Evolutionary conservation across 192 early-diverging fungal species (phyloP).

Genomic region (Diversispora eburnea): DNA sequence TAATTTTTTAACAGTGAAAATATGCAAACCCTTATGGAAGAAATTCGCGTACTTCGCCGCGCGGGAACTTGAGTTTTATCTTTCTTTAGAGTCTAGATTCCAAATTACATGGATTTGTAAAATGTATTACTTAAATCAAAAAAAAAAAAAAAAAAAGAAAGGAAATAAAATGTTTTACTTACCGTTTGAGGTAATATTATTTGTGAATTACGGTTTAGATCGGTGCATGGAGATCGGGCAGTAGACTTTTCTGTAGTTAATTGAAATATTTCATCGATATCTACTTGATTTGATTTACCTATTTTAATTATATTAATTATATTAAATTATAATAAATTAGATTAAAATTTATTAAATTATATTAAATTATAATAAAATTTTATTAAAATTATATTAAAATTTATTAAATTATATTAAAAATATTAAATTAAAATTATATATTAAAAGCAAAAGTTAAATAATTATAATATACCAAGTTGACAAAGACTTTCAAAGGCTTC

Average conservation of each 20-base stretch:
- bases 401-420: too few species aligned
- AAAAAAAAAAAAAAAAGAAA: too few species aligned
- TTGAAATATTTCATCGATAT: slow-evolving; percentile 23
- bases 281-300: slow-evolving; percentile 26
- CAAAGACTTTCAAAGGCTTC: slow-evolving; percentile 48
- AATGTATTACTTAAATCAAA: too few species aligned
- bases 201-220: slow-evolving; percentile 8
- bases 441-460: too few species aligned
- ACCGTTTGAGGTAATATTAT: neutral
- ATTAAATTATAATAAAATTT: too few species aligned
- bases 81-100: neutral
- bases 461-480: slow-evolving; percentile 45
- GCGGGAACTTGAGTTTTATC: neutral
- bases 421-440: too few species aligned
- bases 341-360: too few species aligned
- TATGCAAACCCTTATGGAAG: slow-evolving; percentile 3
- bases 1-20: neutral
- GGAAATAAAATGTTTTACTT: neutral
- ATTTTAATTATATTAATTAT: neutral
- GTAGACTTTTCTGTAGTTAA: slow-evolving; percentile 10
- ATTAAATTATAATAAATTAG: neutral
- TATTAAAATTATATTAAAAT: too few species aligned
- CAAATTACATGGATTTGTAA: too few species aligned
- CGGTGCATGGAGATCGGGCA: slow-evolving; percentile 4
- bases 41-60: slow-evolving; percentile 10